Evolutionary conservation across 805 yeast genomes (phyloP), one percentile per base, ranked within the genome.

Genomic region (Kluyveromyces nonfermentans): DNA sequence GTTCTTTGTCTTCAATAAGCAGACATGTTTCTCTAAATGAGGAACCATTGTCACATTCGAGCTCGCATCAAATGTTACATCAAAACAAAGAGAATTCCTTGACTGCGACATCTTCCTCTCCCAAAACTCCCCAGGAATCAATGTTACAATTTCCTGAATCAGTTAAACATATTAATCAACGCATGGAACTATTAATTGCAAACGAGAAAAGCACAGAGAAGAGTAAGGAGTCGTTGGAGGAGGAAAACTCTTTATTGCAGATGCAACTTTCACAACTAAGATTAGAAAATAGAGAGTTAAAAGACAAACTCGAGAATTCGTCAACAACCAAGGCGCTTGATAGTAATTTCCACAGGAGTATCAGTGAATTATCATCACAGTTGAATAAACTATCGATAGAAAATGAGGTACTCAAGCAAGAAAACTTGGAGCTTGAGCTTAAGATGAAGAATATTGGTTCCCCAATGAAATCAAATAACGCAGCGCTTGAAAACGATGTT

Each of bases 161-260:
- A 22, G 48, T 56, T 25, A 50, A 47, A 18, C 54, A 60, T 43
- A 55, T 59, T 40, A 64, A 64, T 43, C 72, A 72, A 37, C 65
- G 70, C 41, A 62, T 74, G 22, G 67, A 68, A 45, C 47, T 70
- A 33, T 57, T 75, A 9, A 51, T 72, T 20, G 69, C 66, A 25
- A 78, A 74, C 51, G 72, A 75, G 34, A 63, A 72, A 16, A 67
- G 73, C 47, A 69, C 74, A 73, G 81, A 77, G 47, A 49, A 53
- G 12, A 60, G 61, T 35, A 71, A 72, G 19, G 62, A 72, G 2
- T 56, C 58, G 9, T 57, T 71, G 19, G 72, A 71, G 47, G 48
- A 53, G 18, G 54, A 59, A 34, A 61, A 55, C 43, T 19, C 52
- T 2, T 33, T 52, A n/a, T 45, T 60, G 20, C 57, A 48, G 33